Percentiles rank a stretch among this genome's conserved stretches.
Evolutionary conservation across 805 yeast species (phyloP).

Genomic region (Saccharomyces mikatae): DNA sequence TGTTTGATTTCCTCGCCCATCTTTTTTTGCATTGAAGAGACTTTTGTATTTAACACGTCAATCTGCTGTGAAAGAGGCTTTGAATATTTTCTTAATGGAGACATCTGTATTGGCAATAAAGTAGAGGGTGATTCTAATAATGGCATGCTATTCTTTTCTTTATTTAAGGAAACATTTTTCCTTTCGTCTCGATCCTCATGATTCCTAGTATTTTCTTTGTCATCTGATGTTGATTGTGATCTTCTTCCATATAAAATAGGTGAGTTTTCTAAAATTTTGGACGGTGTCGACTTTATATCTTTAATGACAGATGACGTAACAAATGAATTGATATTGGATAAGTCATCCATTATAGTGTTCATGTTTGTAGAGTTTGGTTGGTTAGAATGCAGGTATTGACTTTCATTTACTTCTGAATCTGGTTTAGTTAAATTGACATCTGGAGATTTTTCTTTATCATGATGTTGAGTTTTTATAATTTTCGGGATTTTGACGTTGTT

Average conservation of each 20-base stretch:
- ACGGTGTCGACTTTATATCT: slow-evolving; percentile 9
- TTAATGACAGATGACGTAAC: slow-evolving; percentile 24
- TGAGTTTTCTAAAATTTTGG: slow-evolving; percentile 14
- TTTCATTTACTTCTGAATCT: background rate
- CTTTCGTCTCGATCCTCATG: background rate
- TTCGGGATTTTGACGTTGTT: slow-evolving; percentile 1
- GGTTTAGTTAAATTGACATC: background rate
- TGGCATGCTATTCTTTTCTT: background rate
- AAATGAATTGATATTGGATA: slow-evolving; percentile 18
- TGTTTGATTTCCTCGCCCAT: slow-evolving; percentile 1
- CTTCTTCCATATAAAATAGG: slow-evolving; percentile 36
- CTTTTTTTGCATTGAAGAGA: background rate
- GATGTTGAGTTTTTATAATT: background rate
- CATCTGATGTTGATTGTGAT: background rate
- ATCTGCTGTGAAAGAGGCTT: background rate
- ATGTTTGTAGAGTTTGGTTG: slow-evolving; percentile 10
- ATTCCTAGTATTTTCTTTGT: background rate
- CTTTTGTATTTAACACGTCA: background rate
- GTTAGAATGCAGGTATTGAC: background rate
- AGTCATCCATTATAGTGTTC: slow-evolving; percentile 18
- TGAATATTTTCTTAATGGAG: background rate
- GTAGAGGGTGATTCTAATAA: background rate
- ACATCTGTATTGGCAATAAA: background rate
- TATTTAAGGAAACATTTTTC: background rate
- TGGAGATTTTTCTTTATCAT: background rate